Percentiles rank a stretch among this genome's conserved stretches.
phyloP scores from a whole-genome alignment of 495 filamentous ascomycete genomes.

The Penicillium desertorum region DNA sequence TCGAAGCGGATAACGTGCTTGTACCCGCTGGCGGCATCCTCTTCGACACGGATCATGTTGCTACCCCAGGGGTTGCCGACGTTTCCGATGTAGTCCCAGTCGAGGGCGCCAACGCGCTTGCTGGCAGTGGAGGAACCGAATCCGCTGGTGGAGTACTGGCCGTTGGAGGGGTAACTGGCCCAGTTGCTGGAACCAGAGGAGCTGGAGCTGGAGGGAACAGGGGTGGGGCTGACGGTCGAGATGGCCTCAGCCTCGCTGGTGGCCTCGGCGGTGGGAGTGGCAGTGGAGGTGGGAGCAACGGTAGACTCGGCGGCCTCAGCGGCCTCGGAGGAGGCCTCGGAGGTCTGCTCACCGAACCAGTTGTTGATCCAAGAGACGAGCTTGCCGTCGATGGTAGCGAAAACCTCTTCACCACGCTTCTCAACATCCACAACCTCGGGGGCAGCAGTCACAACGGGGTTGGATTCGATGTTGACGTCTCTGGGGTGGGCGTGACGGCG shows the following conservation, averaged over 20 bases:
- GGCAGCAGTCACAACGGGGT: conserved; percentile 49
- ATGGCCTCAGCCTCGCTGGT: conserved; percentile 19
- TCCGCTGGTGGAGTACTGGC: conserved; percentile 27
- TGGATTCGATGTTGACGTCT: conserved; percentile 32
- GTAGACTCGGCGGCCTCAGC: conserved; percentile 17
- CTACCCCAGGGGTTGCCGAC: conserved; percentile 52
- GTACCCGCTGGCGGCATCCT: conserved; percentile 39
- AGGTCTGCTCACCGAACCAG: conserved; percentile 47
- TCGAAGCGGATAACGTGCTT: conserved; percentile 48
- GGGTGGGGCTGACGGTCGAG: conserved; percentile 13
- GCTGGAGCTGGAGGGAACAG: conserved; percentile 15
- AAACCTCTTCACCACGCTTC: conserved; percentile 52
- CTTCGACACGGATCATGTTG: conserved; percentile 51
- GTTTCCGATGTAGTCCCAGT: conserved; percentile 43
- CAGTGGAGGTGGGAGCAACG: conserved; percentile 22
- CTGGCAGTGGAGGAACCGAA: conserved; percentile 33
- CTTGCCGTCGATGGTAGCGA: conserved; percentile 62
- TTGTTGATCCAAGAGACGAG: conserved; percentile 64
- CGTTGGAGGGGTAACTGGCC: conserved; percentile 25
- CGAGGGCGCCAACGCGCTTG: conserved; percentile 20
- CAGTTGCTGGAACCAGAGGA: conserved; percentile 27
- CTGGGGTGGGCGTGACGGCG: conserved; percentile 43
- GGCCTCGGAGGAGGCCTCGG: conserved; percentile 15
- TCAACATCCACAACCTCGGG: conserved; percentile 44
- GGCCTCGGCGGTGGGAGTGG: conserved; percentile 16